phyloP scores from a whole-genome alignment of 108 stramenopile species.

The Mediolabrus comicus region DNA sequence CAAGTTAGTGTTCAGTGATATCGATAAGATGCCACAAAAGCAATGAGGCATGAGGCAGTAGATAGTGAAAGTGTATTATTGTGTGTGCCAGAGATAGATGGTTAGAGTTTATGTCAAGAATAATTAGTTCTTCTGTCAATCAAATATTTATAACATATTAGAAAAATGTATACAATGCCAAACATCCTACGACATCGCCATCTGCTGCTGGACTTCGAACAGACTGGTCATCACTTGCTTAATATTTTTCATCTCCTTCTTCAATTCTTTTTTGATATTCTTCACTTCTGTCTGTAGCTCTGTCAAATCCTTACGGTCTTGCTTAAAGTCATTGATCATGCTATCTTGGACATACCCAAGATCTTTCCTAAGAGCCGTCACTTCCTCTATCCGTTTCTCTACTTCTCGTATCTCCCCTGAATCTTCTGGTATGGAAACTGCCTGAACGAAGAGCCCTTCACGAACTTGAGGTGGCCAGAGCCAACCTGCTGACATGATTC shows the following conservation, averaged over 20 bases:
- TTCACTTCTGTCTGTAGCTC: slow-evolving; percentile 64
- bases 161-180: neutral
- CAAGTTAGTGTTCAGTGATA: slow-evolving; percentile 21
- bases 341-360: slow-evolving; percentile 56
- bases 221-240: slow-evolving; percentile 71
- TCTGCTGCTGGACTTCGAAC: slow-evolving; percentile 45
- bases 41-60: too few relatives aligned
- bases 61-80: too few relatives aligned
- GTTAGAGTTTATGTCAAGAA: too few relatives aligned
- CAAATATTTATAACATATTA: neutral
- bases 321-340: slow-evolving; percentile 53
- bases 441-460: slow-evolving; percentile 78
- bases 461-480: slow-evolving; percentile 88
- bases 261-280: slow-evolving; percentile 62
- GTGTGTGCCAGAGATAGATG: too few relatives aligned
- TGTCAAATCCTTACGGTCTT: slow-evolving; percentile 67
- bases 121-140: too few relatives aligned
- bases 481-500: slow-evolving; percentile 65
- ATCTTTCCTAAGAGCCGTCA: slow-evolving; percentile 53
- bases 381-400: slow-evolving; percentile 51
- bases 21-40: slow-evolving; percentile 36
- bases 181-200: neutral
- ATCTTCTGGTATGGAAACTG: slow-evolving; percentile 62
- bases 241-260: slow-evolving; percentile 73
- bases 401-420: slow-evolving; percentile 48